Evolutionary conservation across 441 rosid genomes (phyloP).

Genomic region (Eruca vesicaria): DNA sequence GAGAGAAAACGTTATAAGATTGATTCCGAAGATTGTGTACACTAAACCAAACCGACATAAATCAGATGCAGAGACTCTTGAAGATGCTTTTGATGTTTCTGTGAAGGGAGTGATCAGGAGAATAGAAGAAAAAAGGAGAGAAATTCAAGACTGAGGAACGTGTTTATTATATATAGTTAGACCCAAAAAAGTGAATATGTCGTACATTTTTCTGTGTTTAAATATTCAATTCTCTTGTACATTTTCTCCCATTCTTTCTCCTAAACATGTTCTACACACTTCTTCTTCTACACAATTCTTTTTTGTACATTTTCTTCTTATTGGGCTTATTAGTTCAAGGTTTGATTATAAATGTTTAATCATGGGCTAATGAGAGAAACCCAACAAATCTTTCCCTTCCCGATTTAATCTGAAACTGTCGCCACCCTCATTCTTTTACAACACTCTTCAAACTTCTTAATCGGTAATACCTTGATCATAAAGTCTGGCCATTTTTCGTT

Average conservation of each 20-base stretch:
- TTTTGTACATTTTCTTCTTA: too few species aligned
- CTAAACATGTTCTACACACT: too few species aligned
- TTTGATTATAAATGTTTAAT: too few species aligned
- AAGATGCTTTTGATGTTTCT: slow-evolving; percentile 69
- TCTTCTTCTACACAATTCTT: too few species aligned
- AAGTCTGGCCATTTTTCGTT: too few species aligned
- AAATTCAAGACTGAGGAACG: slow-evolving; percentile 31
- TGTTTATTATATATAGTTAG: not conserved
- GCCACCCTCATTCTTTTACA: too few species aligned
- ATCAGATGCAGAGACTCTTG: slow-evolving; percentile 26
- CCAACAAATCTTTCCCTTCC: too few species aligned
- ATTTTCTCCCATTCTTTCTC: not conserved
- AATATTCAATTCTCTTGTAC: not conserved
- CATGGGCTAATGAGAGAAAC: too few species aligned
- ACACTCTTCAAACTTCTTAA: too few species aligned
- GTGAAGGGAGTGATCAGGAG: slow-evolving; percentile 44
- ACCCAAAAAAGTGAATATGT: not conserved
- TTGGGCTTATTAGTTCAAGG: too few species aligned
- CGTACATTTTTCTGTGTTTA: not conserved
- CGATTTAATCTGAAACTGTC: too few species aligned
- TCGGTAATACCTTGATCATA: too few species aligned
- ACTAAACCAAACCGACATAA: slow-evolving; percentile 34
- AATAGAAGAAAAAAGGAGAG: slow-evolving; percentile 36
- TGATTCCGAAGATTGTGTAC: slow-evolving; percentile 56
- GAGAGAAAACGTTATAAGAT: slow-evolving; percentile 47